phyloP scores from a whole-genome alignment of 148 eudicot species.

The Tetragonia tetragonoides region DNA sequence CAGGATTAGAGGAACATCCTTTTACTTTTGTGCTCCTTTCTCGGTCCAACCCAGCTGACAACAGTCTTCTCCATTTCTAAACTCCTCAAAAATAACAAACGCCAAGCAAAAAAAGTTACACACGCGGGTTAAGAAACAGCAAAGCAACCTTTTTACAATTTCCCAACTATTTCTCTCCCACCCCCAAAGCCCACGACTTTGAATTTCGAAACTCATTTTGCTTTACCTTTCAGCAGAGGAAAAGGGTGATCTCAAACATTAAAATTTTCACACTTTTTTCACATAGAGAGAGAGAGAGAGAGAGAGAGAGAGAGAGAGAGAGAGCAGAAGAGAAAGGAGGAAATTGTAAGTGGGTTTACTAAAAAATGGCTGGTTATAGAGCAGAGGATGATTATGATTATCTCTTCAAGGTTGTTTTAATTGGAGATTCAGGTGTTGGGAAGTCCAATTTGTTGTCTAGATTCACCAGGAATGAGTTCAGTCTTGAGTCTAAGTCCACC shows the following conservation, averaged over 20 bases:
- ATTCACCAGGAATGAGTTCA: conserved; percentile 39
- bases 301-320: too few relatives aligned
- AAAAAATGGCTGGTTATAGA: conserved; percentile 36
- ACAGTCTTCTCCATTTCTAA: conserved; percentile 2
- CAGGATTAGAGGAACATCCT: background rate
- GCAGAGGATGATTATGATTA: conserved; percentile 44
- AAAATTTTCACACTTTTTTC: background rate
- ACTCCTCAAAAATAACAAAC: background rate
- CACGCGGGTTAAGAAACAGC: too few relatives aligned
- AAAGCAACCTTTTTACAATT: background rate
- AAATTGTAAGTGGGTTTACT: background rate
- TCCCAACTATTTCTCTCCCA: background rate
- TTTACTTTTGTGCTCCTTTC: background rate
- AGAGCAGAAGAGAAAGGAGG: too few relatives aligned
- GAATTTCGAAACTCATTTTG: background rate
- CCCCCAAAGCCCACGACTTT: background rate
- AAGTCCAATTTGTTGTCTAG: conserved; percentile 42
- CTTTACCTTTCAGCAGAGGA: background rate
- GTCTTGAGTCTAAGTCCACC: conserved; percentile 43
- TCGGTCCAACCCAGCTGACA: conserved; percentile 1
- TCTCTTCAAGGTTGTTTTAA: conserved; percentile 38
- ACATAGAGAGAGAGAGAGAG: too few relatives aligned
- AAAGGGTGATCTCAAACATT: background rate
- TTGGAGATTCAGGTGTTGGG: conserved; percentile 48
- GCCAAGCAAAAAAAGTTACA: too few relatives aligned